These are phyloP conservation scores for Lasiodiplodia sp. DNA, from an alignment of 2,329 filamentous ascomycete genomes.

Conservation along the genomic window DNA sequence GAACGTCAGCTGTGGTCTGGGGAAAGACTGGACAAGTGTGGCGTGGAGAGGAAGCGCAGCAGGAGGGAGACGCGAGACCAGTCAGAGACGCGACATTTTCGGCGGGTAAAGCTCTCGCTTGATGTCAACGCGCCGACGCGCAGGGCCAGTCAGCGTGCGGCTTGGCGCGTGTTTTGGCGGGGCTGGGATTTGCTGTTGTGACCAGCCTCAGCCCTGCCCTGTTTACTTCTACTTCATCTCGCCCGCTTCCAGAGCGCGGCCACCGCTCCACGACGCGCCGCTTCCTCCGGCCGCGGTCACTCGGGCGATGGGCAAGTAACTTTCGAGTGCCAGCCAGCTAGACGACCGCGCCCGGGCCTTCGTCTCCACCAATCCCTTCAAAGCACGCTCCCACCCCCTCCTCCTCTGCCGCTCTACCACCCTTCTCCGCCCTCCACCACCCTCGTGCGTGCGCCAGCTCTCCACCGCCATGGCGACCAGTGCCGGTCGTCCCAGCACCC, in stretches of 20 bases:
- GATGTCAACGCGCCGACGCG: slow-evolving; percentile 19
- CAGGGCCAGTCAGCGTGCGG: slow-evolving; percentile 13
- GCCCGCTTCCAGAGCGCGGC: slow-evolving; percentile 8
- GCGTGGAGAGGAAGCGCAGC: neutral
- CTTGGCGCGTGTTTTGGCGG: slow-evolving; percentile 26
- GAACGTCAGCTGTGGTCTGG: neutral
- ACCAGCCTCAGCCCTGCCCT: slow-evolving; percentile 5
- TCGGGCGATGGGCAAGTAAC: slow-evolving; percentile 45
- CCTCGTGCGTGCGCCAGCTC: neutral
- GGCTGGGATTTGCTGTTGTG: slow-evolving; percentile 23
- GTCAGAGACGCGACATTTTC: slow-evolving; percentile 14
- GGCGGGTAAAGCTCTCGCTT: slow-evolving; percentile 12
- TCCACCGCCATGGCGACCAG: slow-evolving; percentile 24
- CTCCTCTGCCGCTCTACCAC: neutral
- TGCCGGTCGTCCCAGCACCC: slow-evolving; percentile 19
- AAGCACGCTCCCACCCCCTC: slow-evolving; percentile 14
- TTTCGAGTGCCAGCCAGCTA: slow-evolving; percentile 32
- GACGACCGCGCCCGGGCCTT: slow-evolving; percentile 20
- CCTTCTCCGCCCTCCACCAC: neutral
- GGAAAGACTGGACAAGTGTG: neutral
- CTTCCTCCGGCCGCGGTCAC: slow-evolving; percentile 44
- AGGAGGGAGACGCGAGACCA: neutral
- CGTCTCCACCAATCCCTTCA: slow-evolving; percentile 20
- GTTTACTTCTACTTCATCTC: neutral
- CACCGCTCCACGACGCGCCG: slow-evolving; percentile 4